Conservation (phyloP, 2,329 filamentous ascomycete species). For the Aspergillus sp. region DNA sequence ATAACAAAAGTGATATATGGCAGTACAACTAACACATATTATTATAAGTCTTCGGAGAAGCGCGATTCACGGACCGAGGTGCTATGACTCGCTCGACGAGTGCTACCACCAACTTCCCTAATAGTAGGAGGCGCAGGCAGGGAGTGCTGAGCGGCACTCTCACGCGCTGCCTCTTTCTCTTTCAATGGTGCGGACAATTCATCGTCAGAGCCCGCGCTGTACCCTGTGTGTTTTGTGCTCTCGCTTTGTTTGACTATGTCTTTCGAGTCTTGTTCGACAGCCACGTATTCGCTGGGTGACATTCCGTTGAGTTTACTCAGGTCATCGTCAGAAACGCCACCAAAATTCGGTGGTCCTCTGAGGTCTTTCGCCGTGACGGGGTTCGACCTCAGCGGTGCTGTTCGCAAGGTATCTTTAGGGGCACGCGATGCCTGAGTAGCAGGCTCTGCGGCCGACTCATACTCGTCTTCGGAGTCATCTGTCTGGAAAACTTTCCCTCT, state of each 20-base stretch:
- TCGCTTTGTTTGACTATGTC: slow-evolving; percentile 18
- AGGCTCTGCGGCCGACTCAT: not conserved
- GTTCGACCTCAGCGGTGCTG: slow-evolving; percentile 32
- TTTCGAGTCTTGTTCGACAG: slow-evolving; percentile 5
- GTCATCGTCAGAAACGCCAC: slow-evolving; percentile 16
- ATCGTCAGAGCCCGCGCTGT: slow-evolving; percentile 13
- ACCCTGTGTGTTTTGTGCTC: slow-evolving; percentile 22
- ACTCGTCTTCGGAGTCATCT: not conserved
- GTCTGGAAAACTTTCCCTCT: not conserved
- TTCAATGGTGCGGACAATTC: slow-evolving; percentile 13
- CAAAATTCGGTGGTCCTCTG: slow-evolving; percentile 1
- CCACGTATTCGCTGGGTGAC: slow-evolving; percentile 18
- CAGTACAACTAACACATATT: not conserved
- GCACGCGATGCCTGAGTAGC: not conserved
- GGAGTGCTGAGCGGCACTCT: slow-evolving; percentile 32
- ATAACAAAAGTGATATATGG: not conserved
- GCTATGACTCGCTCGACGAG: slow-evolving; percentile 14
- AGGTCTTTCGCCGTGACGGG: slow-evolving; percentile 29
- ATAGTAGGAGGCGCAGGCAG: slow-evolving; percentile 28
- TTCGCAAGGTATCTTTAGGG: slow-evolving; percentile 17
- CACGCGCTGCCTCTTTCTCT: slow-evolving; percentile 27
- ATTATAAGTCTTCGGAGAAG: slow-evolving; percentile 40
- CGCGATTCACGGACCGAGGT: slow-evolving; percentile 33
- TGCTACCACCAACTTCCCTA: slow-evolving; percentile 6
- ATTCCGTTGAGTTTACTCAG: slow-evolving; percentile 17